A percentile compares a stretch with the other conserved stretches of the same genome.
Evolutionary conservation across 495 filamentous ascomycete genomes (phyloP).

Genomic region (Aspergillus asperescens): DNA sequence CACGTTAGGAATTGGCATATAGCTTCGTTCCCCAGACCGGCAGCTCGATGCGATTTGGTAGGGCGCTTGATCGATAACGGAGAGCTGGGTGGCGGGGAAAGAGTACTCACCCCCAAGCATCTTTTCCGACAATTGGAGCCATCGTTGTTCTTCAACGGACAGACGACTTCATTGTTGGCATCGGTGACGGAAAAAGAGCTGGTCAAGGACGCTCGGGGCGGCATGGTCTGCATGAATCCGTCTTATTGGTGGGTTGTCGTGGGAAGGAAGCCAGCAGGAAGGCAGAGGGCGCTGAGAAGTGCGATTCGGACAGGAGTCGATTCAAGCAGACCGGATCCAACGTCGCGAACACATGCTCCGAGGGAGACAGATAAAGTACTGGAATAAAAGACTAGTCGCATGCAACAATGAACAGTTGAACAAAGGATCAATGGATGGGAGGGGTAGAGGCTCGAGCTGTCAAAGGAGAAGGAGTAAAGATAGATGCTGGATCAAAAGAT

Average conservation of each 20-base stretch:
- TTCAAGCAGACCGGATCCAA: constrained; percentile 11
- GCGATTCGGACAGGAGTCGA: constrained; percentile 10
- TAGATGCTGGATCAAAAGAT: neutral
- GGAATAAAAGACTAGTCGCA: neutral
- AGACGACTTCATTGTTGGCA: constrained; percentile 92
- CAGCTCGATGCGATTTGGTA: neutral
- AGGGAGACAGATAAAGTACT: neutral
- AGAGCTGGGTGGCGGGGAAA: constrained; percentile 2
- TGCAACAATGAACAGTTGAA: constrained; percentile 5
- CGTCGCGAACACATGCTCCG: constrained; percentile 16
- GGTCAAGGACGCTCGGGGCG: constrained; percentile 79
- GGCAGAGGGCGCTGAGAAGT: neutral
- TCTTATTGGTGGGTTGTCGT: constrained; percentile 19
- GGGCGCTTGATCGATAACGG: constrained; percentile 7
- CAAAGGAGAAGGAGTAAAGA: neutral
- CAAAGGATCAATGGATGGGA: constrained; percentile 4
- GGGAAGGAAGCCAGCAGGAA: constrained; percentile 9
- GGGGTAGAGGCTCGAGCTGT: constrained; percentile 6
- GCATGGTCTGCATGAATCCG: constrained; percentile 61
- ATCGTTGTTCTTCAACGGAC: constrained; percentile 93
- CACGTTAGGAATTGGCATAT: neutral
- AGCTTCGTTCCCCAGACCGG: neutral
- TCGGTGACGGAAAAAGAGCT: constrained; percentile 90
- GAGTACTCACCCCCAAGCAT: constrained; percentile 84
- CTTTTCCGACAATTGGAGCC: constrained; percentile 96